Conservation (phyloP, 345 rosid genomes). For the Anastatica hierochuntica region DNA sequence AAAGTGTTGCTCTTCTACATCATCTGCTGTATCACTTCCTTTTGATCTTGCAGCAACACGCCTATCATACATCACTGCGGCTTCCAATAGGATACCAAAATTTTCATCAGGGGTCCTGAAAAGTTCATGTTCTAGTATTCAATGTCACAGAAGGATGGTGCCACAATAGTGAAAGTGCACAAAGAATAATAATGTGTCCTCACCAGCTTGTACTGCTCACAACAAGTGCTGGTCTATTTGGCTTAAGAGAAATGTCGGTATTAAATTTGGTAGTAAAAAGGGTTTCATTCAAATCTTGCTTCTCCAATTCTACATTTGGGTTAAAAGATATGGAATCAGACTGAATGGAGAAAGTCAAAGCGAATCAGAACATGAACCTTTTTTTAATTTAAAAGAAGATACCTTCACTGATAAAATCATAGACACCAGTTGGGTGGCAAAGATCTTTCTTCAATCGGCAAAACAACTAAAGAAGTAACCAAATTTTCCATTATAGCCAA, state of each 20-base stretch:
- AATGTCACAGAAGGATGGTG: not conserved
- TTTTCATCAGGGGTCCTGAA: slow-evolving; percentile 97
- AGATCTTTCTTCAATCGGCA: slow-evolving; percentile 59
- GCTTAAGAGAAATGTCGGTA: slow-evolving; percentile 40
- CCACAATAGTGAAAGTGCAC: slow-evolving; percentile 4
- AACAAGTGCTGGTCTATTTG: slow-evolving; percentile 78
- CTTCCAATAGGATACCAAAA: slow-evolving; percentile 88
- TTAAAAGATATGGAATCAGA: not conserved
- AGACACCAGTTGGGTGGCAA: slow-evolving; percentile 38
- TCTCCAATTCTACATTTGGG: slow-evolving; percentile 27
- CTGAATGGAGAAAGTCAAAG: slow-evolving; percentile 3
- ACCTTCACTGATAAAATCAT: slow-evolving; percentile 63
- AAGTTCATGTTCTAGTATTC: slow-evolving; percentile 11
- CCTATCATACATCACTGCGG: slow-evolving; percentile 93
- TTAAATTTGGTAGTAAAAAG: slow-evolving; percentile 42
- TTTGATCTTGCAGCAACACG: slow-evolving; percentile 75
- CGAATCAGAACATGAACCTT: slow-evolving; percentile 2
- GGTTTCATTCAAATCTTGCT: slow-evolving; percentile 36
- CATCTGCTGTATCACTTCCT: slow-evolving; percentile 53
- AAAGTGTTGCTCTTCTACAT: slow-evolving; percentile 36
- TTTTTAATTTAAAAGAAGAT: slow-evolving; percentile 14
- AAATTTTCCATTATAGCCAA: not conserved
- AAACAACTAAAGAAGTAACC: slow-evolving; percentile 47
- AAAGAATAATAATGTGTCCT: slow-evolving; percentile 22
- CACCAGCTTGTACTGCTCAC: slow-evolving; percentile 99